These are phyloP conservation scores for Quercus gilva DNA, from an alignment of 306 rosid genomes.

Conservation along the genomic window DNA sequence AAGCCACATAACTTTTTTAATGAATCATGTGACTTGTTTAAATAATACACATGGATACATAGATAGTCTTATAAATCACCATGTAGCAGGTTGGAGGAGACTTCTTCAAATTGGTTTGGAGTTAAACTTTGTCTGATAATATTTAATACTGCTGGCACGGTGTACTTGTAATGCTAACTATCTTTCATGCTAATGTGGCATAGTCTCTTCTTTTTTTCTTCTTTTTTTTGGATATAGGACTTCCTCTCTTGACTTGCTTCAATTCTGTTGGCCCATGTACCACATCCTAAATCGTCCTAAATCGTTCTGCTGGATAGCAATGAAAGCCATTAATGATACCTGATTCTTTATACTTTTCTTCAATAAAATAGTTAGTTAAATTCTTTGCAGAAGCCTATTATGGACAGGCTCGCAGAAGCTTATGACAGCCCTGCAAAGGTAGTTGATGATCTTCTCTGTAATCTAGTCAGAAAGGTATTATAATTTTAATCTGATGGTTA, in stretches of 20 bases:
- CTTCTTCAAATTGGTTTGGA: too few species aligned
- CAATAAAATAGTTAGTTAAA: not conserved
- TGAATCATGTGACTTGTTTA: too few species aligned
- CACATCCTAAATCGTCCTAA: not conserved
- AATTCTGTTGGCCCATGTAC: not conserved
- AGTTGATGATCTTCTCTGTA: slow-evolving; percentile 26
- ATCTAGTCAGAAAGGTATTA: not conserved
- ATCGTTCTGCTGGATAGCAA: not conserved
- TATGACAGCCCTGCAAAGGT: slow-evolving; percentile 89
- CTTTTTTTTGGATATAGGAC: not conserved
- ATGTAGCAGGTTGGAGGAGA: too few species aligned
- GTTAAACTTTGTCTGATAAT: too few species aligned
- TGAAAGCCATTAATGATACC: not conserved
- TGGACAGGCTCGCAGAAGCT: slow-evolving; percentile 87
- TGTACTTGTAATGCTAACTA: not conserved
- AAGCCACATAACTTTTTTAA: too few species aligned
- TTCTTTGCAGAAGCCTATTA: slow-evolving; percentile 85
- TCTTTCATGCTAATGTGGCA: slow-evolving; percentile 1
- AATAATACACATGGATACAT: too few species aligned
- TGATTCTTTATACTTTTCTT: not conserved
- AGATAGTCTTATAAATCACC: too few species aligned
- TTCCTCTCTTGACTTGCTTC: not conserved
- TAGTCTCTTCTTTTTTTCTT: not conserved
- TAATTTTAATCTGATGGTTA: slow-evolving; percentile 21
- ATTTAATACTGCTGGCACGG: not conserved